Conservation (phyloP, 139 green algal species). For the Chlorella sorokiniana region DNA sequence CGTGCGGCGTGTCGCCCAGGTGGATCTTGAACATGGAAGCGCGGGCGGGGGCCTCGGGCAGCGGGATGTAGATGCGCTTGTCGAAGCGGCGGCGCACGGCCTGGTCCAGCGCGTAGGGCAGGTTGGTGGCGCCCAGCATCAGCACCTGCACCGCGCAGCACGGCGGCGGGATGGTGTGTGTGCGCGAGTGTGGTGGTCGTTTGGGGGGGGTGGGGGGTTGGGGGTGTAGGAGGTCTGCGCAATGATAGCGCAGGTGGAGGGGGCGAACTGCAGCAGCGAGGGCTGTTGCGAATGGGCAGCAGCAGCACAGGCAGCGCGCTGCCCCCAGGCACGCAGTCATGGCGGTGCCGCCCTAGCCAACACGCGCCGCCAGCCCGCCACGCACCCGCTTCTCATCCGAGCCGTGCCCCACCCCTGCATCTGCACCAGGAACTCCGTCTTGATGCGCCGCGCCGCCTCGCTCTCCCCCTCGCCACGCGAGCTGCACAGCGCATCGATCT, state of each 20-base stretch:
- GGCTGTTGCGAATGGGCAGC: too few species aligned
- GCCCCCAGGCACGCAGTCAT: too few species aligned
- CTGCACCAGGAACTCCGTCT: constrained; percentile 98
- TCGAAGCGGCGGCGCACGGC: constrained; percentile 89
- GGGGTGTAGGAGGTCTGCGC: neutral
- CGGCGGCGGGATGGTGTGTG: neutral
- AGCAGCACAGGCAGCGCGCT: neutral
- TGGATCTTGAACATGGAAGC: constrained; percentile 97
- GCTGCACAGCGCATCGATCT: constrained; percentile 89
- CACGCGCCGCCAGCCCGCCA: too few species aligned
- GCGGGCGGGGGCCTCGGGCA: constrained; percentile 89
- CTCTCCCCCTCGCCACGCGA: constrained; percentile 89
- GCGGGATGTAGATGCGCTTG: constrained; percentile 98
- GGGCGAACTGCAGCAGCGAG: too few species aligned
- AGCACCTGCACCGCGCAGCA: constrained; percentile 64
- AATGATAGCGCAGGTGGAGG: too few species aligned
- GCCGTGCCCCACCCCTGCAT: constrained; percentile 79
- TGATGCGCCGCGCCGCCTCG: constrained; percentile 97
- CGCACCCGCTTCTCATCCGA: constrained; percentile 35
- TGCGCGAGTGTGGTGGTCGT: neutral
- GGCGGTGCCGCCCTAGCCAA: too few species aligned
- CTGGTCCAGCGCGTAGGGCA: constrained; percentile 96
- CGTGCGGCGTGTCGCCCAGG: constrained; percentile 93
- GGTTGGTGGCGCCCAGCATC: constrained; percentile 96
- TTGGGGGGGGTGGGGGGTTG: too few species aligned